These are phyloP conservation scores for Mariannaea sp. DNA, from an alignment of 2,329 filamentous ascomycete species.

Conservation along the genomic window DNA sequence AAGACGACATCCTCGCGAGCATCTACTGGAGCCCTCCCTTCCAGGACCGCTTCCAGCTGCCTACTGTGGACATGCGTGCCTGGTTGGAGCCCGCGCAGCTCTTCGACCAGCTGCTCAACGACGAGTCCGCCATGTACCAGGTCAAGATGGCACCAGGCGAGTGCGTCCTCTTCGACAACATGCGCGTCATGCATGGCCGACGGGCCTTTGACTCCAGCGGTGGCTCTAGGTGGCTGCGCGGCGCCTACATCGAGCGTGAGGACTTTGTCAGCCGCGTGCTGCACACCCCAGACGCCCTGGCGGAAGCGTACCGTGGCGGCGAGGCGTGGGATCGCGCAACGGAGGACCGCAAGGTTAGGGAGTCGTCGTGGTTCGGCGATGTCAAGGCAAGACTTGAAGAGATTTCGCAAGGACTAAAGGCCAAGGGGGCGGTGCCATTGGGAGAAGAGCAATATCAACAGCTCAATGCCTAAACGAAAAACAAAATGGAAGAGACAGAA, in stretches of 20 bases:
- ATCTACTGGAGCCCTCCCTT: constrained; percentile 78
- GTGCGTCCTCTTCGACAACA: constrained; percentile 92
- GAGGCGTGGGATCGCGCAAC: constrained; percentile 33
- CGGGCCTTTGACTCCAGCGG: constrained; percentile 69
- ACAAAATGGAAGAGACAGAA: not conserved
- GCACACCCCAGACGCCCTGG: constrained; percentile 38
- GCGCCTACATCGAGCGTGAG: constrained; percentile 73
- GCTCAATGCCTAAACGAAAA: constrained; percentile 18
- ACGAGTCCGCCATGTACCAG: constrained; percentile 65
- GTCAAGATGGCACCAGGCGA: constrained; percentile 78
- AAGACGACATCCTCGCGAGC: constrained; percentile 32
- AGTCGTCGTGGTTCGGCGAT: constrained; percentile 37
- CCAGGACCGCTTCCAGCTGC: constrained; percentile 59
- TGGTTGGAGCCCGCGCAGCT: constrained; percentile 56
- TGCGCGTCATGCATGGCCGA: constrained; percentile 82
- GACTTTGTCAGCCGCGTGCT: constrained; percentile 48
- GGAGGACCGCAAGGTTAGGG: constrained; percentile 35
- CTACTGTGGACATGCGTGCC: constrained; percentile 28
- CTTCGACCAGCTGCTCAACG: constrained; percentile 66
- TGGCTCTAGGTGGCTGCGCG: constrained; percentile 81
- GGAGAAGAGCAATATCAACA: constrained; percentile 24
- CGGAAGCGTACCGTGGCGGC: constrained; percentile 32
- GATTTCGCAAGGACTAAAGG: constrained; percentile 19
- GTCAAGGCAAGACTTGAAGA: constrained; percentile 21
- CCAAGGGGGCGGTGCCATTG: constrained; percentile 30